Conservation (phyloP, 2,329 filamentous ascomycete species). For the Cladophialophora bantiana region DNA sequence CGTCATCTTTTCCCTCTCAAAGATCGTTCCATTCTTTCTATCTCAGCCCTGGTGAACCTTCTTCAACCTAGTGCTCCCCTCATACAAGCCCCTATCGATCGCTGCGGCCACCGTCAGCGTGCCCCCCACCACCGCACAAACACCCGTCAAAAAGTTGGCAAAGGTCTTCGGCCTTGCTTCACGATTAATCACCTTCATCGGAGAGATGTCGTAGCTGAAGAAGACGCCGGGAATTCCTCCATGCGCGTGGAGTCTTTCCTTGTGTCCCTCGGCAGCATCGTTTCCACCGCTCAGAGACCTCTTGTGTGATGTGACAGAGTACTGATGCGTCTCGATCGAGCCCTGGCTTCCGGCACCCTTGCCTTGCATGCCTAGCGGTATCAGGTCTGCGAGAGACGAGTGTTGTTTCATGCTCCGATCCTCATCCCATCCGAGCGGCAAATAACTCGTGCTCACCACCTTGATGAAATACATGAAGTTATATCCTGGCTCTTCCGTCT, state of each 20-base stretch:
- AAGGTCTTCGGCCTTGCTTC: conserved; percentile 90
- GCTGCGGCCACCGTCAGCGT: conserved; percentile 95
- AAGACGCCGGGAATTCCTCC: conserved; percentile 97
- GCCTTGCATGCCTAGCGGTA: conserved; percentile 73
- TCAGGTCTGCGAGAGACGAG: conserved; percentile 57
- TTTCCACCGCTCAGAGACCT: conserved; percentile 83
- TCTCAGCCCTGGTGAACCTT: conserved; percentile 74
- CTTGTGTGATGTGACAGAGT: conserved; percentile 96
- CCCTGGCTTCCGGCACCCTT: conserved; percentile 70
- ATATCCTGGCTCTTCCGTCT: conserved; percentile 79
- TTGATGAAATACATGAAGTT: conserved; percentile 99
- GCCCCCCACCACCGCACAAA: conserved; percentile 93
- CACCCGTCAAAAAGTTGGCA: conserved; percentile 87
- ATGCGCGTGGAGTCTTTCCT: conserved; percentile 85
- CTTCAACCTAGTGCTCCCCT: conserved; percentile 82
- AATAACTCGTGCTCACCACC: conserved; percentile 93
- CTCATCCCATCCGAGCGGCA: conserved; percentile 87
- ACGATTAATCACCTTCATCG: conserved; percentile 99
- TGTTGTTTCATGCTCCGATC: conserved; percentile 53
- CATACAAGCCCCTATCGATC: conserved; percentile 87
- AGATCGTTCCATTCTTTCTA: neutral
- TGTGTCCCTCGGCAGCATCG: conserved; percentile 85
- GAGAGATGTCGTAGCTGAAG: conserved; percentile 98
- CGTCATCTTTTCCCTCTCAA: neutral
- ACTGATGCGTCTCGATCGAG: conserved; percentile 96